Evolutionary conservation across 2,329 filamentous ascomycete species (phyloP), one percentile per base, ranked within the genome.

Genomic region (Fusarium subglutinans): DNA sequence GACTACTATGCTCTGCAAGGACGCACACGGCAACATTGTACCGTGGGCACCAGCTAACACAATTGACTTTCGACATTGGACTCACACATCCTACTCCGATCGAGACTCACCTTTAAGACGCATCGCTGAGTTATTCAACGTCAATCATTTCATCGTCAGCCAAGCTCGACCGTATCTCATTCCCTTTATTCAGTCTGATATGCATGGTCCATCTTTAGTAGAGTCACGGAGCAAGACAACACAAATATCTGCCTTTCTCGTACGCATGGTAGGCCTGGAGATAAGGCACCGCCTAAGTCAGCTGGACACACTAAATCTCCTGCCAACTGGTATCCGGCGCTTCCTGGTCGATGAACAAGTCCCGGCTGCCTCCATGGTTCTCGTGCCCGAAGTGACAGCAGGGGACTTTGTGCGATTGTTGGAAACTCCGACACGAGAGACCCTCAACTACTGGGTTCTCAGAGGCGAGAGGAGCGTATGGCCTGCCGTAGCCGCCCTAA

Each of bases 111-210:
- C 88, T 5, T 87, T 96, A 3, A 87, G 90, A 61, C 90, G 94
- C 44, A 91, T 96, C 37, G 90, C 92, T 12, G 93, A 96, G 83
- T 89, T 96, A 17, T 96, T 96, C 87, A 97, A 97, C 80, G 94
- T 97, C 60, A 97, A 98, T 80, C 95, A 98, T 84, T 98, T 97
- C 83, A 94, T 98, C 73, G 91, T 98, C 75, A 96, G 93, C 74
- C 96, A 98, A 84, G 95, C 96, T 2, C 89, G 95, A 7, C 96
- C 96, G 1, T 98, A 97, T 81, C 87, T 98, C 22, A 92, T 96
- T 35, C 95, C 95, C 0, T 96, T 98, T 77, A 86, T 97, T 10
- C 91, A 92, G 70, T 93, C 92, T 51, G 93, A 96, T 76, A 90
- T 95, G 84, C 93, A 95, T 81, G 92, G 93, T 9, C 92, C 93